These are phyloP conservation scores for Gremmenia infestans DNA, from an alignment of 2,329 filamentous ascomycete species.

Conservation along the genomic window DNA sequence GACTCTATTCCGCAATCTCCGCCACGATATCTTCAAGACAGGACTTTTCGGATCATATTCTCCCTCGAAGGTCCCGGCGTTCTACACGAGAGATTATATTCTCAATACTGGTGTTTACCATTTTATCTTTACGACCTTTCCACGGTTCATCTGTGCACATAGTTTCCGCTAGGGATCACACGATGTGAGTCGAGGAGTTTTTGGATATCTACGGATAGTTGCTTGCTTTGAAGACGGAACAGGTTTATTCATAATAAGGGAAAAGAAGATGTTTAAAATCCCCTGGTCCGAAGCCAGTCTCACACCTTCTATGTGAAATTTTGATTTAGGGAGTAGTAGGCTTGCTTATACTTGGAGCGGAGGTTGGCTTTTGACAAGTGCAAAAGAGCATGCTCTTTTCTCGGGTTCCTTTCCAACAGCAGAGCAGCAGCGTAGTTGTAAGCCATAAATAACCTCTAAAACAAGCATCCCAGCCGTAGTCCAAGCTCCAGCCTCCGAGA, in stretches of 20 bases:
- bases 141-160: background rate
- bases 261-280: background rate
- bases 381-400: too few relatives aligned
- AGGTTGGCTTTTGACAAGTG: too few relatives aligned
- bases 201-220: background rate
- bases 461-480: background rate
- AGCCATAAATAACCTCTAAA: background rate
- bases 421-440: background rate
- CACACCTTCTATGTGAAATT: too few relatives aligned
- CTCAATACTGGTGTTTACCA: background rate
- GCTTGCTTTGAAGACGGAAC: background rate
- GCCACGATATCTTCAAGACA: background rate
- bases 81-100: background rate
- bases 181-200: background rate
- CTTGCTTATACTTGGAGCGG: too few relatives aligned
- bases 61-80: conserved; percentile 1
- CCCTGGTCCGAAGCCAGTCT: too few relatives aligned
- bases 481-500: background rate
- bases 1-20: background rate
- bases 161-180: background rate
- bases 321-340: too few relatives aligned
- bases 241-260: background rate
- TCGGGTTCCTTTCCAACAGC: background rate
- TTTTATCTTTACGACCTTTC: background rate
- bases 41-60: background rate